These are phyloP conservation scores for Musa itinerans DNA, from an alignment of 176 grass and related monocot species.

Conservation along the genomic window DNA sequence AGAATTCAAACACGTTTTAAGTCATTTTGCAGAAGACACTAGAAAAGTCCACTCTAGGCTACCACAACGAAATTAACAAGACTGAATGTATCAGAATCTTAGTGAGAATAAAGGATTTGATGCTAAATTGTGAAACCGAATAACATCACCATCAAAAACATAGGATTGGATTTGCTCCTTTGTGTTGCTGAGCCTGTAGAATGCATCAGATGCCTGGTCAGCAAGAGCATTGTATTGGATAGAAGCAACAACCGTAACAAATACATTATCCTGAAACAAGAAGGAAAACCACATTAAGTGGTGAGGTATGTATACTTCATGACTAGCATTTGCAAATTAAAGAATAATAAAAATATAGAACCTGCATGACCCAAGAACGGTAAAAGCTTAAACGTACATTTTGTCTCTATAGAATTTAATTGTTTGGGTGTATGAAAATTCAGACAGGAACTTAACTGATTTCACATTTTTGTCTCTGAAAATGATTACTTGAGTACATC, in stretches of 20 bases:
- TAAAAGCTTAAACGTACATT: neutral
- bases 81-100: neutral
- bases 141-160: slow-evolving; percentile 73
- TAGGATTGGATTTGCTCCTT: slow-evolving; percentile 79
- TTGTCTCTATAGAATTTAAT: neutral
- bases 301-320: slow-evolving; percentile 1
- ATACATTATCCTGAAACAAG: slow-evolving; percentile 75
- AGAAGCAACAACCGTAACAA: slow-evolving; percentile 86
- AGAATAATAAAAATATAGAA: neutral
- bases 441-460: neutral
- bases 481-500: neutral
- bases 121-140: neutral
- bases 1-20: neutral
- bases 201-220: slow-evolving; percentile 71
- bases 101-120: neutral
- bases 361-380: neutral
- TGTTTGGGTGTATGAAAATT: neutral
- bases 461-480: neutral
- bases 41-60: neutral
- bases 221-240: slow-evolving; percentile 72
- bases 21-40: neutral
- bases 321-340: neutral
- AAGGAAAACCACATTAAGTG: slow-evolving; percentile 18
- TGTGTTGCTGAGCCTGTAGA: slow-evolving; percentile 85
- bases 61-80: no score